Conservation (phyloP, 2,329 filamentous ascomycete species). For the Pseudovirgaria hyperparasitica region DNA sequence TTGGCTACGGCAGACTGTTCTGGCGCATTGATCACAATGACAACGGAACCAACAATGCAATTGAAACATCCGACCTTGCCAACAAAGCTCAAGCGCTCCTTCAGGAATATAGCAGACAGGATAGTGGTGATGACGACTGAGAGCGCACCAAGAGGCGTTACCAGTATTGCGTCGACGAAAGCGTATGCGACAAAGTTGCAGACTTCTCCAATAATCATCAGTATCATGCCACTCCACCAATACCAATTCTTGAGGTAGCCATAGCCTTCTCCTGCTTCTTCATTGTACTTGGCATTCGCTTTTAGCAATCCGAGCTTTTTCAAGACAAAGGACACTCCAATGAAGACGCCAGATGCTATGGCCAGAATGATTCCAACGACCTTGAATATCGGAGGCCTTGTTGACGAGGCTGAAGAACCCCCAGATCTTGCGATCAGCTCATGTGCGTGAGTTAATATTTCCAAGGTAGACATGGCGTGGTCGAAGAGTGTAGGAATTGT, state of each 20-base stretch:
- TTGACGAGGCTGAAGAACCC: conserved; percentile 13
- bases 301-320: conserved; percentile 87
- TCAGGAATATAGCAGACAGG: conserved; percentile 86
- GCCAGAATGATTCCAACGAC: conserved; percentile 76
- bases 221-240: conserved; percentile 92
- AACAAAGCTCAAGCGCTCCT: conserved; percentile 88
- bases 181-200: conserved; percentile 97
- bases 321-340: conserved; percentile 86
- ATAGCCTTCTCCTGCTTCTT: conserved; percentile 91
- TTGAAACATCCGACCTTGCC: conserved; percentile 94
- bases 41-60: conserved; percentile 82
- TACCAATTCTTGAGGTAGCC: conserved; percentile 89
- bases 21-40: conserved; percentile 91
- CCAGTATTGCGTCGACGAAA: conserved; percentile 91
- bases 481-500: too few species aligned
- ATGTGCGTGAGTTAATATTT: too few species aligned
- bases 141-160: conserved; percentile 70
- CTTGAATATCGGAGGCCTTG: conserved; percentile 56
- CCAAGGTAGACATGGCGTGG: too few species aligned
- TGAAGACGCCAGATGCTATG: conserved; percentile 78
- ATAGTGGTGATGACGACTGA: conserved; percentile 88
- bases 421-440: conserved; percentile 34
- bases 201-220: conserved; percentile 94
- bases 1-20: conserved; percentile 69
- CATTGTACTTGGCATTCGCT: conserved; percentile 92